Evolutionary conservation across 371 early-diverging fungal genomes (phyloP), one percentile per base, ranked within the genome.

Genomic region (Catenaria anguillulae): DNA sequence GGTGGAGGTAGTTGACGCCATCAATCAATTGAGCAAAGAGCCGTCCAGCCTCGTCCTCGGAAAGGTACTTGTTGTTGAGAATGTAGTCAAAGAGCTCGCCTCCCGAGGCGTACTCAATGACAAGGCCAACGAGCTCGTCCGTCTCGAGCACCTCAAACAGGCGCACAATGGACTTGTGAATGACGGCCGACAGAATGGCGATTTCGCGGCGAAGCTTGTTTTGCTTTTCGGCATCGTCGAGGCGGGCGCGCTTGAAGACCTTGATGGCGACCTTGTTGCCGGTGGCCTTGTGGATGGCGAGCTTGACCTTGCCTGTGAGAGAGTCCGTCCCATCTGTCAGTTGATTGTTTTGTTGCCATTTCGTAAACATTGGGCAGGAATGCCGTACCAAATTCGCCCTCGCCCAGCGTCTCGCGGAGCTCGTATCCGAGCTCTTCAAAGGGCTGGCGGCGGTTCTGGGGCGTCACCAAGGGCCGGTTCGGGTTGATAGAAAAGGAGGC

Each of bases 51-150:
- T 94, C 96, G 61, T 76, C 74, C 69, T 96, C 95, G 66, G 85
- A 87, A 43, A 97, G 79, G 62, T 88, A 91, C n/a, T 89, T 82
- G 70, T 88, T 90, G 6, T 91, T 90, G 45, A 95, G 78, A 60
- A 97, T 94, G 69, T 93, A 87, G 71, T 96, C 97, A 71, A 97
- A 97, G 55, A 97, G 74, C 70, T 97, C 98, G 59, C 97, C 97
- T 79, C 88, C 90, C 62, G 92, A 90, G 29, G 93, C 95, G 68
- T 89, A 94, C 73, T 95, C 93, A 70, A 94, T 81, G 23, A 94
- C 88, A 64, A 97, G 89, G 33, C 93, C 95, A 67, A 97, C 93
- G 68, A 93, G 91, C 55, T 86, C 81, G 52, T 88, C 88, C 15
- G 97, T 93, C 70, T 92, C 95, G 65, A 98, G 90, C 43, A 99